Evolutionary conservation across 176 grass and related monocot genomes (phyloP).

Genomic region (Cenchrus fungigraminus): DNA sequence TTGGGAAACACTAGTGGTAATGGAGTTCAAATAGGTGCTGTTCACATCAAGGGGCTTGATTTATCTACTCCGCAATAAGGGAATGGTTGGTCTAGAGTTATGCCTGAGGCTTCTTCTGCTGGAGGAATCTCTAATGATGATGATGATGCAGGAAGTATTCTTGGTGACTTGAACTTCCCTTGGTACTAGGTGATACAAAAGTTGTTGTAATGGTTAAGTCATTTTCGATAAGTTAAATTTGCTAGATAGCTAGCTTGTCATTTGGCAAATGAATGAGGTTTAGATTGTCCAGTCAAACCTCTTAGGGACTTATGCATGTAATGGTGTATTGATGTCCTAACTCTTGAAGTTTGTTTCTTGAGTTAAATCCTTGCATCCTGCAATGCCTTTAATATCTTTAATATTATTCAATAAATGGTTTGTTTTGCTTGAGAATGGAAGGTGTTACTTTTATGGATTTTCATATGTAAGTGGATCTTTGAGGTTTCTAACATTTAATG

Average conservation of each 20-base stretch:
- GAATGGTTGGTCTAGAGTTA: not conserved
- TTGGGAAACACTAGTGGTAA: not conserved
- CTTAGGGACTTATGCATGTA: constrained; percentile 20
- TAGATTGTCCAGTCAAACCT: not conserved
- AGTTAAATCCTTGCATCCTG: constrained; percentile 3
- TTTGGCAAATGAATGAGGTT: not conserved
- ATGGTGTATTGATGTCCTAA: not conserved
- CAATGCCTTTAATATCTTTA: constrained; percentile 26
- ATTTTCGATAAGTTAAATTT: not conserved
- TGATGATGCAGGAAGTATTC: not conserved
- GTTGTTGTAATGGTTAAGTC: not conserved
- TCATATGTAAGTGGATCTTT: too few relatives aligned
- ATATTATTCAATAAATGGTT: constrained; percentile 2
- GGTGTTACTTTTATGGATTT: not conserved
- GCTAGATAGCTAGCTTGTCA: not conserved
- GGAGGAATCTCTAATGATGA: not conserved
- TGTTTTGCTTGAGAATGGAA: not conserved
- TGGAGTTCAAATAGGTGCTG: not conserved
- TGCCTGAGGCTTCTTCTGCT: not conserved
- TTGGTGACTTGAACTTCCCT: not conserved
- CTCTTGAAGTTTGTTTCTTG: constrained; percentile 32
- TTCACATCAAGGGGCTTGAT: not conserved
- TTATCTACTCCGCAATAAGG: not conserved
- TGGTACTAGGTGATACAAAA: not conserved
- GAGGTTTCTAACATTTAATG: too few relatives aligned